Base-by-base conservation (phyloP, 768 basidiomycete species). In the Trametes maxima region DNA sequence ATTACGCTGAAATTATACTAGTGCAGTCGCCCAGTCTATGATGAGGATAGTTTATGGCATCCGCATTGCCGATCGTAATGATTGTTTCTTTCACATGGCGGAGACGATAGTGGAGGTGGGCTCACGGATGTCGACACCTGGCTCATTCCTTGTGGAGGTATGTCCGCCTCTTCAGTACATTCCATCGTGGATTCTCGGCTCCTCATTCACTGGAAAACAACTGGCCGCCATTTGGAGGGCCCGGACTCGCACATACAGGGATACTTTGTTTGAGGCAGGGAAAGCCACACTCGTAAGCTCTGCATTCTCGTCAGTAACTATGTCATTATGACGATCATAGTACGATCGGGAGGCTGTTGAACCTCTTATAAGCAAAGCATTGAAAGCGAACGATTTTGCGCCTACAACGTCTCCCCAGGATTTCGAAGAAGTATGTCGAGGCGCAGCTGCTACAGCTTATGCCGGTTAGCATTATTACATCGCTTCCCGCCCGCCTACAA, bases 141-240 rank as follows among this genome's bases (percentile, higher is more conserved):
- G 62, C 19, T 44, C 46, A 12, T 57, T 58, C 52, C 37, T 24
- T 12, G 62, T 63, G 6, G 62, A 63, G 16, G 53, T 47, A 37
- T 68, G 81, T 58, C 76, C 76, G 44, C 62, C 56, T 21, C 33
- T 91, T 64, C 80, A 78, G 66, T 70, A 83, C 64, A 66, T 90
- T 25, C 90, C 90, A 0, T 67, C 69, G 42, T 90, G 87, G 86
- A 74, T 83, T 49, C 90, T 90, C 22, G 88, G 88, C 5, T 80
- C 83, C 5, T 79, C 79, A 3, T 93, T 92, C 75, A 82, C 45
- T 22, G 45, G 21, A 46, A 14, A 84, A 70, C 73, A 74, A n/a
- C 85, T 85, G 58, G 87, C 88, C 1, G 73, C 59, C 11, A 67
- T 62, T 11, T 90, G 89, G 90, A 88, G 82, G 69, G 78, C 77